Conservation (phyloP, 2,329 filamentous ascomycete species). For the Xenosphaeropsis pyriputrescens region DNA sequence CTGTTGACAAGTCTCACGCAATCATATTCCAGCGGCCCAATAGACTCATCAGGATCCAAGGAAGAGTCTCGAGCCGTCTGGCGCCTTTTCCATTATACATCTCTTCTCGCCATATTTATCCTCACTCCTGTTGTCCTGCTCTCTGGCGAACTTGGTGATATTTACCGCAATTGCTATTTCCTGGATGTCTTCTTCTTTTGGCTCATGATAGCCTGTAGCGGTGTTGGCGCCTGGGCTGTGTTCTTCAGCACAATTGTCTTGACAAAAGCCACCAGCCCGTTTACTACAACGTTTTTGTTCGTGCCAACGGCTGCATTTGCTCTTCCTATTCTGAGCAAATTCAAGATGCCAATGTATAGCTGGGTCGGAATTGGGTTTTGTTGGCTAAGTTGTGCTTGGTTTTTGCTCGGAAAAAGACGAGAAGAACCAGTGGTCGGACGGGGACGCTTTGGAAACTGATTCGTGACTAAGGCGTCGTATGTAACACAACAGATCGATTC, state of each 20-base stretch:
- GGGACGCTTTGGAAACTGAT: too few relatives aligned
- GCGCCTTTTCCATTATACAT: constrained; percentile 34
- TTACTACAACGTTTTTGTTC: constrained; percentile 32
- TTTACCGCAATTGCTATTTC: constrained; percentile 35
- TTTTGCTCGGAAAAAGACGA: constrained; percentile 25
- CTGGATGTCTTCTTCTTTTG: constrained; percentile 39
- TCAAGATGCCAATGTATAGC: constrained; percentile 31
- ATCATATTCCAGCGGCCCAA: constrained; percentile 6
- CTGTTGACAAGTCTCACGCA: constrained; percentile 22
- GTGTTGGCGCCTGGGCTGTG: constrained; percentile 29
- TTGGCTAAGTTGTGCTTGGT: constrained; percentile 33
- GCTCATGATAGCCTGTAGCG: constrained; percentile 33
- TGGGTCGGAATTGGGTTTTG: constrained; percentile 35
- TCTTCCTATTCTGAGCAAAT: constrained; percentile 27
- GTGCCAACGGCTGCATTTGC: constrained; percentile 32
- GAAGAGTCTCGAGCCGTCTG: constrained; percentile 35
- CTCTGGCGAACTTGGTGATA: constrained; percentile 30
- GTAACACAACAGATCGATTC: too few relatives aligned
- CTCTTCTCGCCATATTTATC: constrained; percentile 29
- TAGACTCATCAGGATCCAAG: constrained; percentile 17
- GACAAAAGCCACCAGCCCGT: constrained; percentile 31
- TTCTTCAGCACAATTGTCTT: constrained; percentile 31
- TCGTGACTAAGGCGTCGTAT: too few relatives aligned
- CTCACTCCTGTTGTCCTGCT: constrained; percentile 32
- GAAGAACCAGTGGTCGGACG: constrained; percentile 8